Conservation (phyloP, 2,329 filamentous ascomycete species). For the Colletotrichum magnum region DNA sequence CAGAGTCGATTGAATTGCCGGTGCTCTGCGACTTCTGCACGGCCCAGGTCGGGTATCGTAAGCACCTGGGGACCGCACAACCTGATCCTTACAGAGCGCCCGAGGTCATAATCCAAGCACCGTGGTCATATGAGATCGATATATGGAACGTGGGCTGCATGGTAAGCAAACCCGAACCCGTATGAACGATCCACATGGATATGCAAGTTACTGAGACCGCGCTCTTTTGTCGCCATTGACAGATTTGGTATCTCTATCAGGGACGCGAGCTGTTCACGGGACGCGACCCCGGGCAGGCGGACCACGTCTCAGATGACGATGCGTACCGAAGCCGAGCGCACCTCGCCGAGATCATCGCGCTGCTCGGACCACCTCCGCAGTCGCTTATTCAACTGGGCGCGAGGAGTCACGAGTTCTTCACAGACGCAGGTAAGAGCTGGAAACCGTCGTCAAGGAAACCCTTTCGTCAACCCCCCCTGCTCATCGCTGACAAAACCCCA, state of each 20-base stretch:
- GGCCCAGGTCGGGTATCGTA: constrained; percentile 53
- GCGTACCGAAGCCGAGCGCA: constrained; percentile 59
- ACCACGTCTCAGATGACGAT: no score
- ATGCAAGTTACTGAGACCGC: no score
- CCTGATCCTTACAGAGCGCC: constrained; percentile 58
- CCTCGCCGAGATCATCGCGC: constrained; percentile 62
- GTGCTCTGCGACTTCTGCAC: constrained; percentile 66
- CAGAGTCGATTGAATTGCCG: constrained; percentile 49
- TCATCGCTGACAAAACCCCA: background rate
- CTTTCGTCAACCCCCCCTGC: no score
- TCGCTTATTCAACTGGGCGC: constrained; percentile 51
- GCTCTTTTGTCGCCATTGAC: no score
- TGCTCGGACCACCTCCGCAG: constrained; percentile 60
- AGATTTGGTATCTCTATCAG: constrained; percentile 67
- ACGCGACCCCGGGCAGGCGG: constrained; percentile 50
- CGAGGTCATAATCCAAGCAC: constrained; percentile 61
- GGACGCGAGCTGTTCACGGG: constrained; percentile 59
- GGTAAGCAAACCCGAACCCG: background rate
- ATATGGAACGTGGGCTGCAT: constrained; percentile 60
- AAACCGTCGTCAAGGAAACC: no score
- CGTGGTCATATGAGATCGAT: constrained; percentile 63
- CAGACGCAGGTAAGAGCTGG: constrained; percentile 48
- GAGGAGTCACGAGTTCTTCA: constrained; percentile 55
- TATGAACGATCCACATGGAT: no score
- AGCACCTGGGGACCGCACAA: constrained; percentile 55